Base-by-base conservation (phyloP, 2,329 filamentous ascomycete genomes). In the Neoarthrinium moseri region DNA sequence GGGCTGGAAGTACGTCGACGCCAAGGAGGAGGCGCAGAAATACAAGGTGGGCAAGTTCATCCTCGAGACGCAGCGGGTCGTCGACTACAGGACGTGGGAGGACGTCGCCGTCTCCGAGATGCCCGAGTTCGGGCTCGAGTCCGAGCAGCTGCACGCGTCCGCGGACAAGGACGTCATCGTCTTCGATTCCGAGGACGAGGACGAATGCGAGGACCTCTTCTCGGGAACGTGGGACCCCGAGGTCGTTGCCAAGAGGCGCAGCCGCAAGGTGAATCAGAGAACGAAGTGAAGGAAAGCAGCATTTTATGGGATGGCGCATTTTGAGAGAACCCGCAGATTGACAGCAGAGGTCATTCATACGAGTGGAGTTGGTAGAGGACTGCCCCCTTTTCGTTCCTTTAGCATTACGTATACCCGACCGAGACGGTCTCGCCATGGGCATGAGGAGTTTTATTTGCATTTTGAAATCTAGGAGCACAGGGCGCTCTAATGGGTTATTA, bases 1-100 rank as follows among this genome's bases (percentile, higher is more conserved):
- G 7, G 83, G 83, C 15, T 87, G 83, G 83, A 86, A 86, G 62
- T 87, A 87, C 56, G 72, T 86, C 34, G 78, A 83, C 59, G 82
- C 83, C 2, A 74, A 73, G 49, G 78, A 85, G 54, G 57, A 68
- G 45, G 65, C 70, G 37, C 83, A 86, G 61, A 75, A 73, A 58
- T 87, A 87, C 70, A 87, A 87, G 64, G 72, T 86, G 40, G 82
- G 82, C 53, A 86, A 86, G 62, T 86, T 80, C 59, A 86, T 86
- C 23, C 62, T 87, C 30, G 83, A 87, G 67, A 80, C 76, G 30
- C 74, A 77, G 59, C 68, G 79, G 43, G 76, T 84, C 13, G 70
- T 78, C 20, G 68, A 72, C 11, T 69, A 71, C 36, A 70, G 72
- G 26, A 68, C 63, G 44, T 86, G 81, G 81, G 81, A 79, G 54